These are phyloP conservation scores for Zostera marina DNA, from an alignment of 116 monocot species.

Conservation along the genomic window DNA sequence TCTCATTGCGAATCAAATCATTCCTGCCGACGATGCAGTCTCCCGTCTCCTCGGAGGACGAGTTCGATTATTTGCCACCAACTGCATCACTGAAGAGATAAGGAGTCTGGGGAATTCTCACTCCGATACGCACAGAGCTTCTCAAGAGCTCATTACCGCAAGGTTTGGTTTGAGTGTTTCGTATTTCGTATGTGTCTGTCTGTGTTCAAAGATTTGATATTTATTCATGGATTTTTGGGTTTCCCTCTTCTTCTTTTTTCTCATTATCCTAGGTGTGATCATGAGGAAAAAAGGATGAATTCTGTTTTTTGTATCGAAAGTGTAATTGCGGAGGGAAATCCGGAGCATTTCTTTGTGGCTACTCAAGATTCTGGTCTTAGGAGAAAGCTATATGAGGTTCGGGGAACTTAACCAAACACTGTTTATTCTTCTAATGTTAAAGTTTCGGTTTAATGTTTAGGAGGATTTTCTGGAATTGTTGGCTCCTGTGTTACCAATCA, in stretches of 20 bases:
- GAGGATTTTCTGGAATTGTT: no score
- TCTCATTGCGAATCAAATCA: conserved; percentile 42
- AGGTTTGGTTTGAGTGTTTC: conserved; percentile 14
- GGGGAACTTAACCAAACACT: neutral
- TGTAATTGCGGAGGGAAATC: conserved; percentile 38
- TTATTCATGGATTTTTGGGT: neutral
- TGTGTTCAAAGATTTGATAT: neutral
- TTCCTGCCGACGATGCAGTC: conserved; percentile 51
- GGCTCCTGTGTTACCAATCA: no score
- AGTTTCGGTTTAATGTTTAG: no score
- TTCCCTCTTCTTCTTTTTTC: neutral
- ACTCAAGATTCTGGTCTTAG: conserved; percentile 68
- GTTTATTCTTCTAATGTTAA: neutral
- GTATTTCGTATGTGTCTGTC: neutral
- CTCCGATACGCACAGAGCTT: conserved; percentile 23
- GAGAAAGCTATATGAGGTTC: conserved; percentile 48
- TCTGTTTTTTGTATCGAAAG: conserved; percentile 45
- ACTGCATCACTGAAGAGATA: conserved; percentile 53
- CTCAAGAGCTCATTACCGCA: conserved; percentile 34
- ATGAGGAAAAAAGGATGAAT: conserved; percentile 57
- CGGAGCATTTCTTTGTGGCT: conserved; percentile 83
- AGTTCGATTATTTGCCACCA: conserved; percentile 42
- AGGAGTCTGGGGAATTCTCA: conserved; percentile 50
- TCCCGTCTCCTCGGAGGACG: conserved; percentile 41
- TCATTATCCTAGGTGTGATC: conserved; percentile 83